Evolutionary conservation across 805 yeast species (phyloP), one percentile per base, ranked within the genome.

Genomic region (Naumovozyma baii): DNA sequence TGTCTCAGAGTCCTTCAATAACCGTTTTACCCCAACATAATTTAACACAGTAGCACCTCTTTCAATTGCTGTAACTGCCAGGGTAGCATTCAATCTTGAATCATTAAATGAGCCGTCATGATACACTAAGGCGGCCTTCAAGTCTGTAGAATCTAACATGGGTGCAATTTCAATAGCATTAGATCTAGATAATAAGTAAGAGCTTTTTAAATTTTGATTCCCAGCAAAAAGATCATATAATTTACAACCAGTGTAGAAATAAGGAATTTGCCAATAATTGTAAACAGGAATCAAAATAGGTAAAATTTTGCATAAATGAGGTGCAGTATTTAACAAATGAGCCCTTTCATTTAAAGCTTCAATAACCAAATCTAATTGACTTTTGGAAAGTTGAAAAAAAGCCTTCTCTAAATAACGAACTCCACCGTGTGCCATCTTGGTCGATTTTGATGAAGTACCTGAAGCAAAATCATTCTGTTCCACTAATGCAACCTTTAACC

Each of bases 351-450:
- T 80, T 45, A 86, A 69, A 5, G 95, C 95, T 63, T 86, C 95
- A 51, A 83, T 80, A 47, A 86, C 95, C 53, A 86, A 71, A 64
- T 83, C 84, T 62, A 83, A 70, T 68, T 88, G 97, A 44, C 80
- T 90, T 63, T 84, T 86, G 42, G 94, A 87, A 38, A 88, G 72
- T 66, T 86, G 87, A 75, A 86, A 86, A 54, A 88, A 77, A 31
- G 96, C 96, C 68, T 88, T 88, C 62, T 88, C 97, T 55, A 88
- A 73, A 63, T 88, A 88, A 55, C 97, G 73, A 33, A 88, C 96
- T 61, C 97, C 97, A 49, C 97, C 97, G 59, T 88, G 97, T 33
- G 95, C 95, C 79, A 88, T 83, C 67, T 88, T 88, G 36, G 97
- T 88, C 13, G 95, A 83, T 55, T 87, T 83, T 28, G 96, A 86